Percentiles rank a stretch among this genome's conserved stretches.
These are phyloP conservation scores for Amylocystis lapponica DNA, from an alignment of 768 basidiomycete species.

Conservation along the genomic window DNA sequence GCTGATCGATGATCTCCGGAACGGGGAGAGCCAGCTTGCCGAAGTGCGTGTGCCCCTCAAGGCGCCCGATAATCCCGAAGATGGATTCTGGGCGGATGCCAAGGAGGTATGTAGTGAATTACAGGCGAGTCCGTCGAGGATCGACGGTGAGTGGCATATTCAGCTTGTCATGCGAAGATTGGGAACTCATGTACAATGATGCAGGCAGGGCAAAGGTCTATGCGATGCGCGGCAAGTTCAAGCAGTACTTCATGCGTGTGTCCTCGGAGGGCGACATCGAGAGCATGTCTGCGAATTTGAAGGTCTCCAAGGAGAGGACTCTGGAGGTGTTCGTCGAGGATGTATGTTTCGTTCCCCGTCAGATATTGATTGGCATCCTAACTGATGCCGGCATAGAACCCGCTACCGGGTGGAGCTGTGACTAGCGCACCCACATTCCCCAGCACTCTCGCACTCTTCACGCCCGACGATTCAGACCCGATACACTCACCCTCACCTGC, in stretches of 20 bases:
- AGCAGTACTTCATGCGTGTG: conserved; percentile 63
- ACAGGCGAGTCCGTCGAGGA: conserved; percentile 56
- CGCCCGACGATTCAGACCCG: conserved; percentile 7
- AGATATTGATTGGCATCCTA: neutral
- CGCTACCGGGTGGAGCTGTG: too few relatives aligned
- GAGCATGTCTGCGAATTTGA: conserved; percentile 50
- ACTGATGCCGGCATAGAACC: neutral
- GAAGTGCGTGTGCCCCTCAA: conserved; percentile 61
- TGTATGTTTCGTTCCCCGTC: conserved; percentile 31
- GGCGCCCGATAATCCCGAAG: conserved; percentile 39
- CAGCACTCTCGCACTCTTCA: neutral
- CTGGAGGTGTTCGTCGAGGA: conserved; percentile 54
- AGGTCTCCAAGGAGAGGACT: conserved; percentile 47
- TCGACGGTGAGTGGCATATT: conserved; percentile 49
- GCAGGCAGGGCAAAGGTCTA: conserved; percentile 38
- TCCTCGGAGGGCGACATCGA: conserved; percentile 47
- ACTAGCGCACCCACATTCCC: too few relatives aligned
- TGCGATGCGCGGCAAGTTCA: conserved; percentile 60
- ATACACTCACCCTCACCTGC: conserved; percentile 11
- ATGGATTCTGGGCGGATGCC: conserved; percentile 70
- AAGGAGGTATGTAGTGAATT: conserved; percentile 53
- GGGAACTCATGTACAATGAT: neutral
- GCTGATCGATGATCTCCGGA: conserved; percentile 57
- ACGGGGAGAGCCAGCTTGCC: conserved; percentile 56
- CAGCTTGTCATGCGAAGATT: too few relatives aligned